These are phyloP conservation scores for Panellus pusillus DNA, from an alignment of 768 basidiomycete species.

Conservation along the genomic window DNA sequence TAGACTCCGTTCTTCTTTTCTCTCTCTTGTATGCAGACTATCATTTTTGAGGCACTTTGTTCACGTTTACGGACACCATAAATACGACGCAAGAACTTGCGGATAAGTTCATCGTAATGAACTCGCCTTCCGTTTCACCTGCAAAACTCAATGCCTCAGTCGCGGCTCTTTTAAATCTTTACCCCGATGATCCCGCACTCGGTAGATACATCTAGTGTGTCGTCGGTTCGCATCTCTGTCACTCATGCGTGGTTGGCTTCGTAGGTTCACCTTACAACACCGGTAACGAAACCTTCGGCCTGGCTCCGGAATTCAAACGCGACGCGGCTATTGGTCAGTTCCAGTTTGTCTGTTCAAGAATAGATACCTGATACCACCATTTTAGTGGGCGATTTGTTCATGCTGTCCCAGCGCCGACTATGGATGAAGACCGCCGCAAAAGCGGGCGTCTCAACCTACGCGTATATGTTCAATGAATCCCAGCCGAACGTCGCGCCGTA, in stretches of 20 bases:
- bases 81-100: too few species aligned
- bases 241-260: background rate
- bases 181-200: constrained; percentile 40
- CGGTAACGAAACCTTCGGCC: constrained; percentile 39
- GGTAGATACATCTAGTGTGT: background rate
- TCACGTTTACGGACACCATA: too few species aligned
- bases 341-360: background rate
- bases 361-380: background rate
- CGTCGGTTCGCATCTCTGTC: background rate
- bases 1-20: background rate
- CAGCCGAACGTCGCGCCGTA: constrained; percentile 23
- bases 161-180: constrained; percentile 25
- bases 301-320: constrained; percentile 34
- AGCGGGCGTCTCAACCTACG: constrained; percentile 40
- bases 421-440: constrained; percentile 42
- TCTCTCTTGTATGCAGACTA: background rate
- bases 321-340: constrained; percentile 29
- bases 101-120: too few species aligned
- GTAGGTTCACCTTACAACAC: constrained; percentile 47
- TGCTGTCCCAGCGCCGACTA: constrained; percentile 38
- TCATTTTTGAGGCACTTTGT: too few species aligned
- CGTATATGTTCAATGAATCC: constrained; percentile 45
- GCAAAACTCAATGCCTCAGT: too few species aligned
- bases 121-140: too few species aligned
- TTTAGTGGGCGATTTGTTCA: constrained; percentile 38